Evolutionary conservation across 1,284 basidiomycete genomes (phyloP).

Genomic region (Ustilago trichophora): DNA sequence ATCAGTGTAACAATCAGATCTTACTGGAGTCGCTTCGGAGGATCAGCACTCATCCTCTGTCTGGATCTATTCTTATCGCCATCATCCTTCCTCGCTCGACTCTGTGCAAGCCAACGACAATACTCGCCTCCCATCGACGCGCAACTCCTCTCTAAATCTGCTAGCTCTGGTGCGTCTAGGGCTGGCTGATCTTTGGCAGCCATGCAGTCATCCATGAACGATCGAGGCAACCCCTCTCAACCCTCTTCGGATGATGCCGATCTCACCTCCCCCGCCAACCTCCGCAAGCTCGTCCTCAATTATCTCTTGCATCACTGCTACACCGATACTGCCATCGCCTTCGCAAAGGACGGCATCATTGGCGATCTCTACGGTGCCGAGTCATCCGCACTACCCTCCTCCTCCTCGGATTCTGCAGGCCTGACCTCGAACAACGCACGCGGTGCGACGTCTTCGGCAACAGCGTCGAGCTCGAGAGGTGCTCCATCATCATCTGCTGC

Average conservation of each 20-base stretch:
- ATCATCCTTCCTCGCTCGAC: too few species aligned
- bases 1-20: too few species aligned
- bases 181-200: too few species aligned
- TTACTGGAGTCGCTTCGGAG: too few species aligned
- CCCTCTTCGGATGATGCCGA: conserved; percentile 38
- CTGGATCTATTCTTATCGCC: too few species aligned
- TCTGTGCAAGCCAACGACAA: too few species aligned
- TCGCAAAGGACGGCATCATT: conserved; percentile 73
- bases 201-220: conserved; percentile 33
- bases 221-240: conserved; percentile 5
- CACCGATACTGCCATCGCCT: conserved; percentile 76
- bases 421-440: conserved; percentile 2
- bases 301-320: conserved; percentile 81
- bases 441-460: not conserved
- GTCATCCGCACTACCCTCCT: not conserved
- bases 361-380: conserved; percentile 29
- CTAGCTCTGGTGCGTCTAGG: too few species aligned
- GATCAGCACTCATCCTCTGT: too few species aligned
- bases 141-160: too few species aligned
- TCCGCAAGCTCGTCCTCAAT: conserved; percentile 77
- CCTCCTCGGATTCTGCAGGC: conserved; percentile 7
- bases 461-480: conserved; percentile 8
- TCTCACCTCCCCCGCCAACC: conserved; percentile 46
- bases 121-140: too few species aligned
- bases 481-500: not conserved